A percentile compares a stretch with the other conserved stretches of the same genome.
Conservation (phyloP, 768 basidiomycete genomes). For the Kwoniella sp. region DNA sequence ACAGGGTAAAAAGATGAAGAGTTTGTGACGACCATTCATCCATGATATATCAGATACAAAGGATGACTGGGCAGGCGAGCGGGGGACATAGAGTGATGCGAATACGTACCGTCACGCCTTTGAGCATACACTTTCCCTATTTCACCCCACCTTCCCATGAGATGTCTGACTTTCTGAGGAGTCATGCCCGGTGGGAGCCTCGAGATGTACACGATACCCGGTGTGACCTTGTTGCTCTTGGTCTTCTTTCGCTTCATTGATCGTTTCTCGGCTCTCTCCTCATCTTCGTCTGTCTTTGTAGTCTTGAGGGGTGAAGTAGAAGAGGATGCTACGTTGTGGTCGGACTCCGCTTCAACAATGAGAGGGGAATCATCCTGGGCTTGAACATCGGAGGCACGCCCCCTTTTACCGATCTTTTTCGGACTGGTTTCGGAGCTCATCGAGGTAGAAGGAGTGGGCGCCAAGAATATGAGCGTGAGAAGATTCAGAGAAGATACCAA, state of each 20-base stretch:
- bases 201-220: conserved; percentile 91
- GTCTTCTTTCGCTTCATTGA: conserved; percentile 28
- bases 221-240: conserved; percentile 25
- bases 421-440: neutral
- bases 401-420: neutral
- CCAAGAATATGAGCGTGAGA: too few relatives aligned
- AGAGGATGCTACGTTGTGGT: neutral
- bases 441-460: too few relatives aligned
- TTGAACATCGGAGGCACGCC: neutral
- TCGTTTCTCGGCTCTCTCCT: neutral
- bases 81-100: too few relatives aligned
- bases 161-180: conserved; percentile 89
- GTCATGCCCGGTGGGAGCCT: conserved; percentile 98
- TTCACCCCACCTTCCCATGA: conserved; percentile 86
- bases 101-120: conserved; percentile 70
- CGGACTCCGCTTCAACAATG: neutral
- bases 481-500: too few relatives aligned
- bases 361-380: neutral
- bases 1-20: too few relatives aligned
- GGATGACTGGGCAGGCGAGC: too few relatives aligned
- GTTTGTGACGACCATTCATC: too few relatives aligned
- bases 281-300: neutral
- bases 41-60: too few relatives aligned
- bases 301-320: neutral
- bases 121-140: conserved; percentile 90